These are phyloP conservation scores for Talaromyces sp. DNA, from an alignment of 2,329 filamentous ascomycete species.

Conservation along the genomic window DNA sequence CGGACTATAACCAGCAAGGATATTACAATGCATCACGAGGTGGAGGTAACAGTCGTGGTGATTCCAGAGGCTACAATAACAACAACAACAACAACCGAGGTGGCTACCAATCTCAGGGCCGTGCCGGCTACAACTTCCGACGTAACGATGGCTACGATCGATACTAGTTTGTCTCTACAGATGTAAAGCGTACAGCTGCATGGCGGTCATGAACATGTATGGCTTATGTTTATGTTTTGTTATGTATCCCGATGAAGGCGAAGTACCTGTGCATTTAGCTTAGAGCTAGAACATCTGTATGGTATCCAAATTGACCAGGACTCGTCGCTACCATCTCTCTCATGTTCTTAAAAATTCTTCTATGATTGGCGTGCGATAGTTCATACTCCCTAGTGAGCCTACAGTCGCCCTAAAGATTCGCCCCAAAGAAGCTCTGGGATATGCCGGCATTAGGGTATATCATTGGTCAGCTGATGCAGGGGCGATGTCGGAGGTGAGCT, in stretches of 20 bases:
- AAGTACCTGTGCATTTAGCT: neutral
- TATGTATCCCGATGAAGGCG: neutral
- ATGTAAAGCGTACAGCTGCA: neutral
- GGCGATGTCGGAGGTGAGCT: slow-evolving; percentile 1
- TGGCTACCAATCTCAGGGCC: slow-evolving; percentile 25
- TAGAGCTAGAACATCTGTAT: slow-evolving; percentile 11
- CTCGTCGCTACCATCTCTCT: neutral
- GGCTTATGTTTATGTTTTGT: too few species aligned
- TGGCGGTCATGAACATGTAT: neutral
- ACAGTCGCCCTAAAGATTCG: too few species aligned
- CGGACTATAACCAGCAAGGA: slow-evolving; percentile 27
- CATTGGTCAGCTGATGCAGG: neutral
- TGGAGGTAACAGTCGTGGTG: slow-evolving; percentile 20
- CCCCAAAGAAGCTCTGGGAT: neutral
- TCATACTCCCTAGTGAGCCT: too few species aligned
- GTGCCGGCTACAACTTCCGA: slow-evolving; percentile 28
- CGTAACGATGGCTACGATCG: slow-evolving; percentile 41
- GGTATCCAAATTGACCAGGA: slow-evolving; percentile 12
- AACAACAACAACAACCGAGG: slow-evolving; percentile 25
- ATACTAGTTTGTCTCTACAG: slow-evolving; percentile 28
- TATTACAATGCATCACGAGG: slow-evolving; percentile 30
- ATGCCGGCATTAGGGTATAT: neutral
- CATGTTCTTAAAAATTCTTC: neutral
- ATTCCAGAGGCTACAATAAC: slow-evolving; percentile 18
- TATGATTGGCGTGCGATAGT: neutral